A percentile compares a stretch with the other conserved stretches of the same genome.
Evolutionary conservation across 495 filamentous ascomycete species (phyloP).

Genomic region (Tuber indicum): DNA sequence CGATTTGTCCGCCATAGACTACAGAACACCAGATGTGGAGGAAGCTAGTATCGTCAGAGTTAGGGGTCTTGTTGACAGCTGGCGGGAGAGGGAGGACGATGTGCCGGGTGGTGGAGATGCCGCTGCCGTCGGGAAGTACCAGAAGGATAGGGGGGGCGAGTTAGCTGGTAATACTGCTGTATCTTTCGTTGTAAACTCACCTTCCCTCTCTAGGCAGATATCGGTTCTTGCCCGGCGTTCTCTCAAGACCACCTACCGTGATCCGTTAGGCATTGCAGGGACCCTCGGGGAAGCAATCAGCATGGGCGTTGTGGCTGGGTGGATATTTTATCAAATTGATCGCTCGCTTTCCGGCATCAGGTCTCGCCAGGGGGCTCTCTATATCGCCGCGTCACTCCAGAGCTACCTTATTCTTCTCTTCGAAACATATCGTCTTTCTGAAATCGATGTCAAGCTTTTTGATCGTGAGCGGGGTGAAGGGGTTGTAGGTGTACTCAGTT

Average conservation of each 20-base stretch:
- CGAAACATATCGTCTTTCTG: constrained; percentile 62
- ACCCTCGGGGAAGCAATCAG: constrained; percentile 57
- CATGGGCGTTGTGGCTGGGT: constrained; percentile 63
- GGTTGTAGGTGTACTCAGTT: constrained; percentile 60
- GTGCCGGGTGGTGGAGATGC: constrained; percentile 12
- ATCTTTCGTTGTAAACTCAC: constrained; percentile 3
- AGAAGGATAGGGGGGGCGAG: constrained; percentile 11
- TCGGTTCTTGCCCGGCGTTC: constrained; percentile 59
- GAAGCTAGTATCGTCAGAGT: constrained; percentile 53
- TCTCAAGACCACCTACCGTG: constrained; percentile 59
- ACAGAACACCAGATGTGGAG: constrained; percentile 57
- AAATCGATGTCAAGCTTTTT: constrained; percentile 62
- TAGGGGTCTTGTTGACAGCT: constrained; percentile 50
- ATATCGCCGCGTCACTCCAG: constrained; percentile 60
- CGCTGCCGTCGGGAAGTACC: not conserved
- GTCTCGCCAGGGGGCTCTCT: constrained; percentile 61
- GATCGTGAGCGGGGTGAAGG: constrained; percentile 66
- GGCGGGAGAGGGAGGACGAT: constrained; percentile 45
- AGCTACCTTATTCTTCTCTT: constrained; percentile 67
- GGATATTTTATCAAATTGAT: constrained; percentile 60
- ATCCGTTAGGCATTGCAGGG: constrained; percentile 64
- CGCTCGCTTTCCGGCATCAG: constrained; percentile 58
- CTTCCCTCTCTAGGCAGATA: constrained; percentile 54
- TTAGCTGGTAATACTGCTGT: not conserved
- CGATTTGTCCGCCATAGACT: constrained; percentile 65